Conservation (phyloP, 176 grass and related monocot species). For the Coix lacrymajobi region DNA sequence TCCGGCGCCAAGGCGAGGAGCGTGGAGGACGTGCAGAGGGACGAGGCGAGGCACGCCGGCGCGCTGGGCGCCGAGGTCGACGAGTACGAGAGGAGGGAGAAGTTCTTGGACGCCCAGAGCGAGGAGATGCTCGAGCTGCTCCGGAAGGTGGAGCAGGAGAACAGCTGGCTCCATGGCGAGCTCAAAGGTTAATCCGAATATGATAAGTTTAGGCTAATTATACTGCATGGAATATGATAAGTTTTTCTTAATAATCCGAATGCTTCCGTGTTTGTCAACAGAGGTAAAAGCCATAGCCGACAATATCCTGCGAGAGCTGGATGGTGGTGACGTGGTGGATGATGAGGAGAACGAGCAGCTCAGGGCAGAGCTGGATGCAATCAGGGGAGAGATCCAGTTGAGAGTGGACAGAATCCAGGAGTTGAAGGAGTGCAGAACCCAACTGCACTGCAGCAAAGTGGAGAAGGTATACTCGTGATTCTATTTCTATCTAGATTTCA, state of each 20-base stretch:
- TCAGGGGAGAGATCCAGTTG: not conserved
- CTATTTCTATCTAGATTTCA: not conserved
- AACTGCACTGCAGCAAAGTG: not conserved
- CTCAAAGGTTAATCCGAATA: constrained; percentile 10
- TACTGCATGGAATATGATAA: not conserved
- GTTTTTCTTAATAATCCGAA: not conserved
- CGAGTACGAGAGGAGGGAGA: constrained; percentile 7
- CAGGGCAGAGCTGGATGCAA: not conserved
- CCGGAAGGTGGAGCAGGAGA: not conserved
- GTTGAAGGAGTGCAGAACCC: not conserved
- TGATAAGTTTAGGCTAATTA: not conserved
- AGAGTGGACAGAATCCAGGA: not conserved
- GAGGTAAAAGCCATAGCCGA: not conserved
- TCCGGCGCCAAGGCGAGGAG: constrained; percentile 1
- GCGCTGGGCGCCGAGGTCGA: not conserved
- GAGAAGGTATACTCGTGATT: constrained; percentile 15
- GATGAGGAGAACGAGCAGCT: constrained; percentile 4
- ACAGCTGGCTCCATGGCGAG: not conserved
- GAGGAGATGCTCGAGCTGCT: not conserved
- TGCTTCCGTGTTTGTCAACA: not conserved
- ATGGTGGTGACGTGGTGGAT: not conserved
- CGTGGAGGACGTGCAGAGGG: constrained; percentile 16
- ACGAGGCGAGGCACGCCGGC: not conserved
- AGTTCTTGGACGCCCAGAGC: not conserved
- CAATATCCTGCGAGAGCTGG: not conserved